phyloP scores from a whole-genome alignment of 768 basidiomycete genomes.

The Coprinopsis marcescibilis region DNA sequence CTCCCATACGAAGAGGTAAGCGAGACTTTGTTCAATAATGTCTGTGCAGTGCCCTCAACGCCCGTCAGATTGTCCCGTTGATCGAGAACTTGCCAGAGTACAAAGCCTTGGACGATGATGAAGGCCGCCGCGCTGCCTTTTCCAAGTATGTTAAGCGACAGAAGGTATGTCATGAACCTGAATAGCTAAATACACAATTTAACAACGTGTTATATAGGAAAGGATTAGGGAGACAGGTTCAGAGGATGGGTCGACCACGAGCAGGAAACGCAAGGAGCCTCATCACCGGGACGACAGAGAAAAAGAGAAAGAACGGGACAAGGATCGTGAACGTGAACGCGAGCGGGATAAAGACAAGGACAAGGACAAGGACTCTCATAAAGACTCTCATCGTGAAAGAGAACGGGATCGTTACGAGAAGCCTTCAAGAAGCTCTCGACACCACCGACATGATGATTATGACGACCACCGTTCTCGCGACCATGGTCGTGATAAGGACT shows the following conservation, averaged over 20 bases:
- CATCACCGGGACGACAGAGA: slow-evolving; percentile 40
- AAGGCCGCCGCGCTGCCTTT: slow-evolving; percentile 74
- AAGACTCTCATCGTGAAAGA: slow-evolving; percentile 33
- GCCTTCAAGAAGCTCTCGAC: slow-evolving; percentile 35
- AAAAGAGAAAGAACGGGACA: slow-evolving; percentile 33
- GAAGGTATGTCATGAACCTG: slow-evolving; percentile 53
- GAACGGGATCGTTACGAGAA: slow-evolving; percentile 32
- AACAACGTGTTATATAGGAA: slow-evolving; percentile 41
- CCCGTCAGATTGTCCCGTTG: slow-evolving; percentile 56
- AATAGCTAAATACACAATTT: background rate
- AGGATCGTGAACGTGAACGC: slow-evolving; percentile 33
- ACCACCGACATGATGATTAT: slow-evolving; percentile 47
- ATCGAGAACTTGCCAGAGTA: slow-evolving; percentile 84
- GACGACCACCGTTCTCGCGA: slow-evolving; percentile 39
- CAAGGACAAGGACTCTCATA: slow-evolving; percentile 29
- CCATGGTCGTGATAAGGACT: slow-evolving; percentile 38
- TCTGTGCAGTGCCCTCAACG: background rate
- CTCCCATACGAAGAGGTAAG: slow-evolving; percentile 77
- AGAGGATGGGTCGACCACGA: slow-evolving; percentile 79
- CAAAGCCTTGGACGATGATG: slow-evolving; percentile 85
- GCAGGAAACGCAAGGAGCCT: slow-evolving; percentile 78
- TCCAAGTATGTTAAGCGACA: slow-evolving; percentile 86
- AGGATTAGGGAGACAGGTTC: slow-evolving; percentile 71
- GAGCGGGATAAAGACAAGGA: slow-evolving; percentile 34
- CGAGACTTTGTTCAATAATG: background rate